Percentiles rank a stretch among this genome's conserved stretches.
These are phyloP conservation scores for Daldinia vernicosa DNA, from an alignment of 495 filamentous ascomycete species.

Conservation along the genomic window DNA sequence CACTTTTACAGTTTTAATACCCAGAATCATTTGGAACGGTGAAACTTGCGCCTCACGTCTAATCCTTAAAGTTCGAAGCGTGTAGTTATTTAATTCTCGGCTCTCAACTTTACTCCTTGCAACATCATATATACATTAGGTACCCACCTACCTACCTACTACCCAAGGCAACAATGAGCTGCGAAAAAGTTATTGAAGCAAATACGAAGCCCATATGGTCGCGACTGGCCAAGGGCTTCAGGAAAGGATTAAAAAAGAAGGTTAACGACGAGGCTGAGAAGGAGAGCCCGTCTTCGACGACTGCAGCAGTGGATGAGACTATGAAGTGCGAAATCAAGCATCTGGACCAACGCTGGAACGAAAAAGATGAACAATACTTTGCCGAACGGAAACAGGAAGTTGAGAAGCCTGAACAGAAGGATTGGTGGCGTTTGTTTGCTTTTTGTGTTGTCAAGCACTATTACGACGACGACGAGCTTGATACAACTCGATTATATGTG, in stretches of 20 bases:
- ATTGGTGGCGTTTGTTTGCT: conserved; percentile 51
- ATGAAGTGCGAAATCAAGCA: conserved; percentile 54
- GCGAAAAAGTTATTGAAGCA: background rate
- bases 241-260: background rate
- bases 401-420: conserved; percentile 45
- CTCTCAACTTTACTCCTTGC: background rate
- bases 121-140: background rate
- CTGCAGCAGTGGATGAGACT: conserved; percentile 34
- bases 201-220: conserved; percentile 5
- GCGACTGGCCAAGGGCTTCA: background rate
- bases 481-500: conserved; percentile 44
- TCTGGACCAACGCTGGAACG: conserved; percentile 46
- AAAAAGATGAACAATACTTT: conserved; percentile 45
- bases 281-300: background rate
- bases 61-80: background rate
- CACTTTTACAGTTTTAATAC: background rate
- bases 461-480: conserved; percentile 34
- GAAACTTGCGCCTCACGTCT: background rate
- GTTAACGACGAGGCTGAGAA: background rate
- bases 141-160: background rate
- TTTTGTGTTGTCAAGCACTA: conserved; percentile 48
- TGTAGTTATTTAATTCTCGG: no score
- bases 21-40: background rate
- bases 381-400: conserved; percentile 42
- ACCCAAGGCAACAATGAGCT: background rate